Evolutionary conservation across 2,329 filamentous ascomycete species (phyloP), one percentile per base, ranked within the genome.

Genomic region (Fusarium mundagurra): DNA sequence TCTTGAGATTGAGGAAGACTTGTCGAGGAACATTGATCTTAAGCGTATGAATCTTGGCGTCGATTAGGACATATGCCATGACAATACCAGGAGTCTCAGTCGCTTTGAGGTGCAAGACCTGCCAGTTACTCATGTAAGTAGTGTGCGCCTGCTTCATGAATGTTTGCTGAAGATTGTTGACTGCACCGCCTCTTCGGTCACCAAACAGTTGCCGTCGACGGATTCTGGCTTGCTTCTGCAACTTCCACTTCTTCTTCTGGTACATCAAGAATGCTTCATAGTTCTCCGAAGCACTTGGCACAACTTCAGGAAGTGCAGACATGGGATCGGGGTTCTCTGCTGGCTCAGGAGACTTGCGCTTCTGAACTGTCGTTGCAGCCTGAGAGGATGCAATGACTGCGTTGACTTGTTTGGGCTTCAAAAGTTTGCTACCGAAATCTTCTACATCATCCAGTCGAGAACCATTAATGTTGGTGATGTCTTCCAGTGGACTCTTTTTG

Each of bases 171-270:
- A 92, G 89, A 70, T 91, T 90, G 79, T 83, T 89, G 44, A 75
- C 81, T 13, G 78, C 74, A 45, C 80, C 76, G 17, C 86, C 86
- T 68, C 92, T 89, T 65, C 93, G 92, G 78, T 99, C 96, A 68
- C 96, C 96, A 78, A 99, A 99, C 2, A 99, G 86, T 81, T 99
- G 96, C 55, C 96, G 90, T 73, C 97, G 89, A 48, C 96, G 92
- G 69, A 92, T 88, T 29, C 96, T 91, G 39, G 96, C 95, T 81
- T 97, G 93, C 80, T 95, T 97, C 81, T 99, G 96, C 43, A 98
- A 92, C 85, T 96, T 98, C 96, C 96, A 99, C 83, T 99, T 99
- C 84, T 95, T 91, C 83, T 99, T 99, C 81, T 99, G 96, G 79
- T 98, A 98, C 79, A 93, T 89, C 61, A 99, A 82, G 86, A 97